Conservation (phyloP, 768 basidiomycete species). For the Pleurotus salmoneostramineus region DNA sequence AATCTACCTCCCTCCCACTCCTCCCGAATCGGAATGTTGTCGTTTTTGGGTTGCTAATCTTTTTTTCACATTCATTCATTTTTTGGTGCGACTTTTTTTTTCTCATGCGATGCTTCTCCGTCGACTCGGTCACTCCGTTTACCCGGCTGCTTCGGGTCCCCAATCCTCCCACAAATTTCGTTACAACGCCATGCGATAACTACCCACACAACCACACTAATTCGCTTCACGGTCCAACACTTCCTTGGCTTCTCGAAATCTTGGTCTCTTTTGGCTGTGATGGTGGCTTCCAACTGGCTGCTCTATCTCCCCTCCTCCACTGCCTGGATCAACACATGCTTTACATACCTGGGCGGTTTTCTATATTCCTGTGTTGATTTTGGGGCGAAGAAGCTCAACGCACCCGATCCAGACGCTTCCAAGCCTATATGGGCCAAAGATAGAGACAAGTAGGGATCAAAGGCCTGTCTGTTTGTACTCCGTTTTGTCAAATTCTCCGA, state of each 20-base stretch:
- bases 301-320: neutral
- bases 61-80: neutral
- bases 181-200: neutral
- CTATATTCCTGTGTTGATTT: neutral
- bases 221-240: neutral
- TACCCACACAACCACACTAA: neutral
- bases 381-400: neutral
- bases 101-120: neutral
- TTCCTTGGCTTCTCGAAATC: neutral
- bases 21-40: neutral
- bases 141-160: neutral
- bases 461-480: neutral
- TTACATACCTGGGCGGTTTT: neutral
- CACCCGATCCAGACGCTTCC: constrained; percentile 18
- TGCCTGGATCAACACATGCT: neutral
- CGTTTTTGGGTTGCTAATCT: neutral
- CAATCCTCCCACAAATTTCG: neutral
- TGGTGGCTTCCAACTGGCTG: neutral
- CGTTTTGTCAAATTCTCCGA: neutral
- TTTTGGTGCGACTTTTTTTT: neutral
- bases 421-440: constrained; percentile 30
- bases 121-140: neutral
- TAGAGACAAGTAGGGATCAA: constrained; percentile 12
- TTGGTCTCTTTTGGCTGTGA: neutral
- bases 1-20: neutral